Base-by-base conservation (phyloP, 2,329 filamentous ascomycete species). In the Trichophyton schoenleinii region DNA sequence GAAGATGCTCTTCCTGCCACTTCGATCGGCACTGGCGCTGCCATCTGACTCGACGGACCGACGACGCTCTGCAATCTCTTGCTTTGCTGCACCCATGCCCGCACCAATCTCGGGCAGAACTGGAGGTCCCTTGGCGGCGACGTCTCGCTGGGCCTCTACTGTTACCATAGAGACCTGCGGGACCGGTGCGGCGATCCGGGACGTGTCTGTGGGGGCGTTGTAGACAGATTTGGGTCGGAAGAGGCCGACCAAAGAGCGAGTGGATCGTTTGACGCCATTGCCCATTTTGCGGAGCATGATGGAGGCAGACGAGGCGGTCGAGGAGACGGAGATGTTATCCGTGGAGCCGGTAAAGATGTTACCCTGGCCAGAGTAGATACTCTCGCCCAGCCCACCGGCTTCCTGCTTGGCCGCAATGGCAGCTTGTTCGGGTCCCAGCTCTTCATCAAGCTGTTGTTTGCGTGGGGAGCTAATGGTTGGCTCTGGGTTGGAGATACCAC, bases 101-200 rank as follows among this genome's bases (percentile, higher is more conserved):
- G 44, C 22, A 5, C 48, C 28, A 28, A 41, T 53, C n/a, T 28
- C 38, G 31, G 49, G 25, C 3, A 41, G 44, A 20, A 42, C 28
- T 4, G 25, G 25, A 15, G 49, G 22, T 15, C 31, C 42, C n/a
- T 38, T 31, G 62, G 87, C 90, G 53, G 91, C 86, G 67, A 94
- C 86, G 67, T 95, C 89, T 59, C 90, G 83, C 75, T 97, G 92
- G 1, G 92, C 94, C 75, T 99, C 94, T 3, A 94, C 91, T 7
- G 89, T 97, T 59, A 99, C 87, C 84, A 96, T 95, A 0, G 94
- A 95, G 0, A 99, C 88, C 64, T 91, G 83, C n/a, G 89, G 88
- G 63, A 88, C 82, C 69, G 87, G 89, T 4, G 83, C 84, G 69
- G 89, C 83, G 1, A 72, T 74, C 1, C 85, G 74, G 31, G 83